Evolutionary conservation across 345 rosid genomes (phyloP), one percentile per base, ranked within the genome.

Genomic region (Lagerstroemia speciosa): DNA sequence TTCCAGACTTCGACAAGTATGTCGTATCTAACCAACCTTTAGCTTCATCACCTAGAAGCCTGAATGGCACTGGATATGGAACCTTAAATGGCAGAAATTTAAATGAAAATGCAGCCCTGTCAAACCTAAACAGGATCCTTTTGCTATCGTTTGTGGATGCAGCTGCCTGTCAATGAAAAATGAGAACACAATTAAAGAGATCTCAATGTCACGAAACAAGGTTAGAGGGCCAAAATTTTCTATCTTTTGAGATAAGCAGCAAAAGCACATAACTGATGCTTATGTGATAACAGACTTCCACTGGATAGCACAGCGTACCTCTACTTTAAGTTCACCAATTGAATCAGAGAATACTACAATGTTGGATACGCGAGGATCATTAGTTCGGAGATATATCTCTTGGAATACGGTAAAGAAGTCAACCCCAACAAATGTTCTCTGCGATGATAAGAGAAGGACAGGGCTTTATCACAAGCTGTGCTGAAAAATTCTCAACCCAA

Each of bases 361-460:
- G 68, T 93, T 93, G 50, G 90, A 86, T 48, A 93, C 96, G n/a
- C 95, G 93, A 15, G 93, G 95, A 76, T 91, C 93, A 32, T 86
- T 81, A 40, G 86, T 84, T 70, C 73, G 83, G 38, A 93, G 89
- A 79, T 73, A 81, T 33, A 91, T 85, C 78, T 94, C 99, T 88
- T 94, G 99, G 77, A 89, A 91, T 53, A 94, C 92, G 17, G 85
- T 86, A 70, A 94, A 91, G 71, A 78, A 73, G 65, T 94, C 95
- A 46, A 93, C 87, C 58, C 99, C 97, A 45, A 92, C 96, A 81
- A 93, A 91, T 38, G 99, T 93, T 76, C 96, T 85, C 99, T 93
- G 78, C 82, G 82, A 57, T 24, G 17, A 69, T 10, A 15, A 29
- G 0, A 12, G 5, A 50, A 65, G 46, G 9, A 69, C 64, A n/a